Evolutionary conservation across 768 basidiomycete species (phyloP).

Genomic region (Tubosaeta brunneosetosa): DNA sequence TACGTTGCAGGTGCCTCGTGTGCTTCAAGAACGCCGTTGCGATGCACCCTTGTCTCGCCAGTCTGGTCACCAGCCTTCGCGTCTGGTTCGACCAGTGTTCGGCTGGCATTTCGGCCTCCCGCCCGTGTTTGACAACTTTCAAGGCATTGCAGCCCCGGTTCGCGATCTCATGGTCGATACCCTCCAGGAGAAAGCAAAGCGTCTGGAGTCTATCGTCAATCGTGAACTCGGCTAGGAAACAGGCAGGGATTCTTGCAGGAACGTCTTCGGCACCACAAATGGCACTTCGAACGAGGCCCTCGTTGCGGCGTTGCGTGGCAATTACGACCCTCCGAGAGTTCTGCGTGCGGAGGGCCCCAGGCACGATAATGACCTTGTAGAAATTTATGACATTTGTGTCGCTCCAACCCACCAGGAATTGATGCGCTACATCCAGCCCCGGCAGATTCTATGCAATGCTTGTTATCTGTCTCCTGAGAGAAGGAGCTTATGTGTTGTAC

Average conservation of each 20-base stretch:
- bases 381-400: conserved; percentile 57
- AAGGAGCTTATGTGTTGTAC: conserved; percentile 50
- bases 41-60: conserved; percentile 40
- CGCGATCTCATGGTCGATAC: conserved; percentile 34
- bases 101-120: conserved; percentile 34
- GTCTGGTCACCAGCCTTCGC: conserved; percentile 39
- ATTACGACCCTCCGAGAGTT: conserved; percentile 54
- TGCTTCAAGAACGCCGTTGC: conserved; percentile 55
- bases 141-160: conserved; percentile 18
- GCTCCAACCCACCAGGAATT: conserved; percentile 70
- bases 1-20: conserved; percentile 41
- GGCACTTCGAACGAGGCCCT: conserved; percentile 32
- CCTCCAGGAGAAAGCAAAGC: conserved; percentile 30
- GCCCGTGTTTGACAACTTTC: conserved; percentile 45
- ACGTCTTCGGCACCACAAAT: background rate
- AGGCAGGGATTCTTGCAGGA: conserved; percentile 13
- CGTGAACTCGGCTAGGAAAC: conserved; percentile 42
- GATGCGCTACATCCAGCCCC: conserved; percentile 61
- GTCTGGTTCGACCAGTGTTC: conserved; percentile 49
- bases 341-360: conserved; percentile 47
- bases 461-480: conserved; percentile 65
- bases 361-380: conserved; percentile 62
- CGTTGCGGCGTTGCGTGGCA: conserved; percentile 34
- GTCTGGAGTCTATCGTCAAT: conserved; percentile 42
- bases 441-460: conserved; percentile 53